Percentiles rank a stretch among this genome's conserved stretches.
Evolutionary conservation across 371 early-diverging fungal genomes (phyloP).

Genomic region (Mucor plumbeus): DNA sequence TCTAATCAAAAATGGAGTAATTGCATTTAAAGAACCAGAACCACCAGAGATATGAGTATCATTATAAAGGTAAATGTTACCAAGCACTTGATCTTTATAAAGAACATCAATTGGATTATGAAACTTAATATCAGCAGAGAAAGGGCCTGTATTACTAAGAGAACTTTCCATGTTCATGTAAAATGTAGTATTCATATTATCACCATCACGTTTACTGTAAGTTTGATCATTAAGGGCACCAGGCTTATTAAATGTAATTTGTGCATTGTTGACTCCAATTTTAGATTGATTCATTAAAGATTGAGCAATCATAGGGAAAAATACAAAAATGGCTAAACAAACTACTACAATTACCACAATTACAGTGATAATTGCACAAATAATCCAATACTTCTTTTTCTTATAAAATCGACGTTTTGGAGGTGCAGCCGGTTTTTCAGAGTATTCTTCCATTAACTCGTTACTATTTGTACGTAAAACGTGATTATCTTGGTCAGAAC

Average conservation of each 20-base stretch:
- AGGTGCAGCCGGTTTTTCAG: constrained; percentile 49
- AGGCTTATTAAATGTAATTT: constrained; percentile 55
- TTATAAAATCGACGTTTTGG: constrained; percentile 54
- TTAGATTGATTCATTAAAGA: constrained; percentile 54
- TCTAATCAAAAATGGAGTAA: constrained; percentile 52
- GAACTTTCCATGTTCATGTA: constrained; percentile 56
- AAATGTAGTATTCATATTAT: constrained; percentile 45
- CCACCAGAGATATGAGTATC: constrained; percentile 59
- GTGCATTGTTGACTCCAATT: constrained; percentile 52
- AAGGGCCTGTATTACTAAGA: constrained; percentile 64
- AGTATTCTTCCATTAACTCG: constrained; percentile 49
- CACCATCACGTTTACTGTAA: constrained; percentile 39
- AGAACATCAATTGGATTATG: constrained; percentile 48
- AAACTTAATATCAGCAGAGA: constrained; percentile 55
- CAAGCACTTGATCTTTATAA: constrained; percentile 51
- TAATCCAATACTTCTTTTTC: constrained; percentile 64
- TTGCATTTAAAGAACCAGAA: constrained; percentile 46
- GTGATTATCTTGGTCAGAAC: background rate
- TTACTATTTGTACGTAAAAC: constrained; percentile 15
- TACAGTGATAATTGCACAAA: constrained; percentile 53
- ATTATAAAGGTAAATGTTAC: constrained; percentile 54
- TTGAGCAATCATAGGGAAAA: constrained; percentile 67
- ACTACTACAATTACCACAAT: constrained; percentile 58
- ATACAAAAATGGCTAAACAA: constrained; percentile 57
- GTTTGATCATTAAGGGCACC: constrained; percentile 17